Conservation (phyloP, 1,284 basidiomycete species). For the Malassezia vespertilionis region DNA sequence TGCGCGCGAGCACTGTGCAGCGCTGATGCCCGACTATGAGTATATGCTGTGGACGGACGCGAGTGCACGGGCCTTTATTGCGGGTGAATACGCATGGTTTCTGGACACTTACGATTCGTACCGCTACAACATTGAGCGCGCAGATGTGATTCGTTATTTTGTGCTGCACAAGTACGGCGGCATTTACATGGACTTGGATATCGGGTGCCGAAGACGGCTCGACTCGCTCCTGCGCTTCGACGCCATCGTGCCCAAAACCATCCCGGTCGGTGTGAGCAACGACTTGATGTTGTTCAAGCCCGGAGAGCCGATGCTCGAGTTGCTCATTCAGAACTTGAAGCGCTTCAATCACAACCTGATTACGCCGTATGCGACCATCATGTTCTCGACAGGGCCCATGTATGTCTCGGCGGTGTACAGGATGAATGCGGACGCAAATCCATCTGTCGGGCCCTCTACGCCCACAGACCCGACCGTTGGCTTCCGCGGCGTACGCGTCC, state of each 20-base stretch:
- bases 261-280: conserved; percentile 78
- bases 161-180: conserved; percentile 85
- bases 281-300: conserved; percentile 88
- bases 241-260: conserved; percentile 83
- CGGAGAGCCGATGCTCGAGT: conserved; percentile 76
- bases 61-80: conserved; percentile 76
- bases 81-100: conserved; percentile 78
- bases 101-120: conserved; percentile 84
- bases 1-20: conserved; percentile 47
- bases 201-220: conserved; percentile 79
- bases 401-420: conserved; percentile 45
- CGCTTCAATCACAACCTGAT: conserved; percentile 89
- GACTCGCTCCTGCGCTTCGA: conserved; percentile 80
- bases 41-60: conserved; percentile 97
- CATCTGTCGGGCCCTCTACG: conserved; percentile 79
- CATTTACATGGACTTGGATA: conserved; percentile 90
- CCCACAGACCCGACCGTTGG: conserved; percentile 61
- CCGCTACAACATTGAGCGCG: conserved; percentile 85
- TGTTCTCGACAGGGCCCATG: conserved; percentile 84
- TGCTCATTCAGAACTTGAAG: conserved; percentile 76
- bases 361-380: conserved; percentile 95
- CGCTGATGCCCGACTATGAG: conserved; percentile 66
- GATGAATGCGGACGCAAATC: conserved; percentile 54
- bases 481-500: conserved; percentile 57
- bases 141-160: conserved; percentile 96